Evolutionary conservation across 495 filamentous ascomycete genomes (phyloP).

Genomic region (Xylaria nigripes): DNA sequence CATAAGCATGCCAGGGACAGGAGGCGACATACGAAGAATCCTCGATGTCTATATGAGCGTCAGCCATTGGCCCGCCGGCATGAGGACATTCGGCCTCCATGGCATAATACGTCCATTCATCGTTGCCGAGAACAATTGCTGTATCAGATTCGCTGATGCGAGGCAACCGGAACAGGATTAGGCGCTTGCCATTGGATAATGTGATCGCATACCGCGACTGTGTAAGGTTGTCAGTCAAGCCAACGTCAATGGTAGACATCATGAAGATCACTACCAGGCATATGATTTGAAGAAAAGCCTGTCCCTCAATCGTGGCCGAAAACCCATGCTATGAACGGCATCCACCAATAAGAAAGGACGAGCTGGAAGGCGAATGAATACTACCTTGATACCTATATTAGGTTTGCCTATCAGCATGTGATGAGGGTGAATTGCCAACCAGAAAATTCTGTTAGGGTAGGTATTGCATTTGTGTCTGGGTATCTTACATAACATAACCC

Average conservation of each 20-base stretch:
- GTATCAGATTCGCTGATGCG: conserved; percentile 30
- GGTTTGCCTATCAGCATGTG: too few species aligned
- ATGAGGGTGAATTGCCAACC: too few species aligned
- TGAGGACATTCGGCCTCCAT: conserved; percentile 50
- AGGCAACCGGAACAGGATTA: conserved; percentile 44
- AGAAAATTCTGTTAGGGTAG: too few species aligned
- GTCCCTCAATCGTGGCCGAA: neutral
- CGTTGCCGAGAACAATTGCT: conserved; percentile 28
- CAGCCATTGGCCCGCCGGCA: conserved; percentile 45
- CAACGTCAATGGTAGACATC: conserved; percentile 32
- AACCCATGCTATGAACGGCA: neutral
- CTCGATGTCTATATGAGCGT: conserved; percentile 45
- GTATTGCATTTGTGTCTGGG: too few species aligned
- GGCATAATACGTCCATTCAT: conserved; percentile 45
- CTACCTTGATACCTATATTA: too few species aligned
- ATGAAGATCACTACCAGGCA: neutral
- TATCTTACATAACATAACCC: too few species aligned
- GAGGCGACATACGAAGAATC: conserved; percentile 48
- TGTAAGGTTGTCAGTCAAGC: conserved; percentile 29
- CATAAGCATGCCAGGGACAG: conserved; percentile 50
- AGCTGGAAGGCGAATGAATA: neutral
- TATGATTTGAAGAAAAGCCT: neutral
- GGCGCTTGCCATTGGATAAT: conserved; percentile 42
- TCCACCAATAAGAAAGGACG: neutral
- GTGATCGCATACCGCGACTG: conserved; percentile 42